Evolutionary conservation across 2,329 filamentous ascomycete genomes (phyloP), one percentile per base, ranked within the genome.

Genomic region (Fusarium redolens): DNA sequence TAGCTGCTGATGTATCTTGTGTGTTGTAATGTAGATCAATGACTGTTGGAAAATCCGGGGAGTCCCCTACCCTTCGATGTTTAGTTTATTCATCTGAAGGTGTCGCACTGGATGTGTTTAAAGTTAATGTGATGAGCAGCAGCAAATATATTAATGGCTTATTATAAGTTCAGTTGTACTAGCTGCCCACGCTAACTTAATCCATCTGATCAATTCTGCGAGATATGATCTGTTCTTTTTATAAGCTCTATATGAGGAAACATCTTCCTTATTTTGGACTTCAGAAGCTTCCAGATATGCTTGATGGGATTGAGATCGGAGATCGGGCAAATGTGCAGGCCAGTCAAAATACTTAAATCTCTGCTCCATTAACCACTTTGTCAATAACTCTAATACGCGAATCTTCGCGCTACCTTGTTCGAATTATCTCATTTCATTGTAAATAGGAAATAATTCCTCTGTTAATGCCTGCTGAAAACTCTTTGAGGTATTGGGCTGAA

Each of bases 341-440:
- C 33, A 33, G 33, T 38, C 17, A 18, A 18, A 38, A 18, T 18
- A 18, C 9, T 15, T 15, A 15, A 10, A 17, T 17, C 14, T 11
- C 7, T 22, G 3, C 47, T 31, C 10, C 3, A 33, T 22, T 1
- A 33, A 5, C 20, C 12, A 20, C 7, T 12, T 17, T 1, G 5
- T 45, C 3, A 3, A 30, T 10, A 20, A 15, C 44, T 30, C 12
- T 14, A 3, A 15, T 9, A 5, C 1, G 3, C 12, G 7, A 30
- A 30, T 47, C 12, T 33, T 33, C 7, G 9, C 33, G 33, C 18
- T 20, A 14, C 18, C 5, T 47, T 4, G 14, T 20, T 47, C 7
- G 11, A 30, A 47, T 14, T 30, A 22, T 25, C 12, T 47, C 13
- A 6, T 10, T 30, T 9, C 4, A 6, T 18, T 25, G 3, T 44